phyloP scores from a whole-genome alignment of 2,329 filamentous ascomycete species.

The Chrysosporium queenslandicum region DNA sequence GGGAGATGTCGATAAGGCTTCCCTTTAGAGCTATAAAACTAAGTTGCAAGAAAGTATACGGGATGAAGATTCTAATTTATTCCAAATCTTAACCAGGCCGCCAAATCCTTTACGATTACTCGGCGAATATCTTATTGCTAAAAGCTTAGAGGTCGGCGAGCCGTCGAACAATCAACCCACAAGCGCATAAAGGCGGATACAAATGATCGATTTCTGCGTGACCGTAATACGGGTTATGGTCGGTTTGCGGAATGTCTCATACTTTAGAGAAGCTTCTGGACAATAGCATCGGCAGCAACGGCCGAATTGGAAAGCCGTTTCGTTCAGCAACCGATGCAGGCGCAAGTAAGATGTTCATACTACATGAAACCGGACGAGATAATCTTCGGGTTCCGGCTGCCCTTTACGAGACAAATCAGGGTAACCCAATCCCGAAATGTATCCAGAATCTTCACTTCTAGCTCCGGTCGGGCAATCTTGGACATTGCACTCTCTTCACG shows the following conservation, averaged over 20 bases:
- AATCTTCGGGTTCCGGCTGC: too few relatives aligned
- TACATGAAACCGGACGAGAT: too few relatives aligned
- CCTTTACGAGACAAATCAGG: too few relatives aligned
- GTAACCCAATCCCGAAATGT: too few relatives aligned
- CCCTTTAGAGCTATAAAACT: not conserved
- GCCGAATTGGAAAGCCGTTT: too few relatives aligned
- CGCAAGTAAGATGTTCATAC: too few relatives aligned
- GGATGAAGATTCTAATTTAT: not conserved
- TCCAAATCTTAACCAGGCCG: conserved; percentile 40
- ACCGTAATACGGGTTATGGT: not conserved
- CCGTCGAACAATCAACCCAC: conserved; percentile 14
- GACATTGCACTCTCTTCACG: too few relatives aligned
- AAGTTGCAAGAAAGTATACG: not conserved
- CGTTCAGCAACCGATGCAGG: too few relatives aligned
- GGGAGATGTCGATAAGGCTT: not conserved
- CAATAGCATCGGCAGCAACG: too few relatives aligned
- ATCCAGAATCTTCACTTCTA: too few relatives aligned
- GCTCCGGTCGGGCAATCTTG: too few relatives aligned
- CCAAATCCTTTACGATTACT: conserved; percentile 58
- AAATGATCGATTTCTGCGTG: not conserved
- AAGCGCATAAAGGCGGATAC: not conserved
- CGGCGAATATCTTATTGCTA: conserved; percentile 60
- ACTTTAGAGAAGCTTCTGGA: not conserved
- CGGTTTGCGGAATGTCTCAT: not conserved
- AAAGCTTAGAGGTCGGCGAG: conserved; percentile 54